Evolutionary conservation across 106 monocot genomes (phyloP).

Genomic region (Acorus gramineus): DNA sequence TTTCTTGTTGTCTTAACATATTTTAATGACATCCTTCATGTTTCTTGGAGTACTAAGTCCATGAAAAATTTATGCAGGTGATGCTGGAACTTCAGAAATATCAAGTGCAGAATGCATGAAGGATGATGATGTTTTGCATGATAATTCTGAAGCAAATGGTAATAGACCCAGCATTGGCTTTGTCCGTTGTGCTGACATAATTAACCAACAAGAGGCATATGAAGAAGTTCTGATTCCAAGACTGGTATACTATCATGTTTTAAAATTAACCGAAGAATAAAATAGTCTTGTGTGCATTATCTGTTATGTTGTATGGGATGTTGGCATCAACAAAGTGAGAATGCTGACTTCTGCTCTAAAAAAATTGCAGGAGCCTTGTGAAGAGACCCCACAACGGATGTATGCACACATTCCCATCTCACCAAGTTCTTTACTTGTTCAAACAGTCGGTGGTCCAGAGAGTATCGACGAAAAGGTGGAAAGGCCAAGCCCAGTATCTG

Average conservation of each 20-base stretch:
- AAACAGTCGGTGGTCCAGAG: conserved; percentile 20
- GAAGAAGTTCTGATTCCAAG: conserved; percentile 6
- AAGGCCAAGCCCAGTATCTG: conserved; percentile 41
- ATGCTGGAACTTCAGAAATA: conserved; percentile 7
- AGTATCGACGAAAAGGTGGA: conserved; percentile 22
- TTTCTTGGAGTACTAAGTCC: too few relatives aligned
- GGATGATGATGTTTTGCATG: conserved; percentile 2
- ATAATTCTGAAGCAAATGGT: not conserved
- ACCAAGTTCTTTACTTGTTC: conserved; percentile 9
- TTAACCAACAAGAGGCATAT: conserved; percentile 7
- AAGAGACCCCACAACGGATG: conserved; percentile 12
- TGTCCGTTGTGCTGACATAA: too few relatives aligned
- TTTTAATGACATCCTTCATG: not conserved
- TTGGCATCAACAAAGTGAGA: too few relatives aligned
- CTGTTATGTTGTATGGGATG: too few relatives aligned
- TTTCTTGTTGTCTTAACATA: not conserved
- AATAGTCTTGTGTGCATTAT: too few relatives aligned
- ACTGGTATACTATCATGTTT: conserved; percentile 7
- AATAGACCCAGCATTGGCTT: not conserved
- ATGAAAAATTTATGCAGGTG: conserved; percentile 13
- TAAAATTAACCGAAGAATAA: too few relatives aligned
- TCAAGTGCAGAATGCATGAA: conserved; percentile 4
- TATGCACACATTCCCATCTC: conserved; percentile 6
- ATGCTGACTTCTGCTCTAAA: not conserved
- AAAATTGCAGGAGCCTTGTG: conserved; percentile 7